phyloP scores from a whole-genome alignment of 495 filamentous ascomycete species.

The Hypoxylon lenormandii region DNA sequence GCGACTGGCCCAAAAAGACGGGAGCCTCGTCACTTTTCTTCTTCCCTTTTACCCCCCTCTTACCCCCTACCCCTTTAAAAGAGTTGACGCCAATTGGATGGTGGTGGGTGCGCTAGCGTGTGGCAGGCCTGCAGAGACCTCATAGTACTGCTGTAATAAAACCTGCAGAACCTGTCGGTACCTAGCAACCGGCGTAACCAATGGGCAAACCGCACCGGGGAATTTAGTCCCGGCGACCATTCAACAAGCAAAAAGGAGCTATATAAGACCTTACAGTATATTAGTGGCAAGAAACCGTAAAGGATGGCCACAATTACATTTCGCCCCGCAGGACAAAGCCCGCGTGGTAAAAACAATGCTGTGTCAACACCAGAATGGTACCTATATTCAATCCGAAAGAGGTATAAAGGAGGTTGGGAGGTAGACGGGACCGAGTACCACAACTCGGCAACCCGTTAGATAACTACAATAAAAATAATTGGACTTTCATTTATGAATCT shows the following conservation, averaged over 20 bases:
- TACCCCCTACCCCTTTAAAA: conserved; percentile 22
- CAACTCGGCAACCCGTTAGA: not conserved
- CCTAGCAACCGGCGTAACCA: too few species aligned
- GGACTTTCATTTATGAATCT: conserved; percentile 15
- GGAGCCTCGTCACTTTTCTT: conserved; percentile 23
- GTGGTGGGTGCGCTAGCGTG: conserved; percentile 18
- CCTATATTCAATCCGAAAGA: too few species aligned
- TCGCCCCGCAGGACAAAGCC: conserved; percentile 12
- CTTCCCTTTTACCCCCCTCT: not conserved
- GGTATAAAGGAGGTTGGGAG: not conserved
- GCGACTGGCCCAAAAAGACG: conserved; percentile 5
- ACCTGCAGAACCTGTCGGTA: conserved; percentile 17
- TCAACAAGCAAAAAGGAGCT: too few species aligned
- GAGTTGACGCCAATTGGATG: conserved; percentile 18
- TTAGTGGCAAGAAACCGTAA: conserved; percentile 35
- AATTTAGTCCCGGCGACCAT: conserved; percentile 19
- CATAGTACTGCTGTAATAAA: not conserved
- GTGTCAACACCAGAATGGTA: too few species aligned
- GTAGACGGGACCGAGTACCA: not conserved
- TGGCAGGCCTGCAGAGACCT: conserved; percentile 7
- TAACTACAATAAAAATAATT: conserved; percentile 14
- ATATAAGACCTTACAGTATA: not conserved
- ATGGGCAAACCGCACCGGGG: conserved; percentile 14
- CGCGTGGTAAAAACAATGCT: too few species aligned
- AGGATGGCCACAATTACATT: conserved; percentile 34